phyloP scores from a whole-genome alignment of 2,329 filamentous ascomycete genomes.

The Coleophoma eucalyptorum region DNA sequence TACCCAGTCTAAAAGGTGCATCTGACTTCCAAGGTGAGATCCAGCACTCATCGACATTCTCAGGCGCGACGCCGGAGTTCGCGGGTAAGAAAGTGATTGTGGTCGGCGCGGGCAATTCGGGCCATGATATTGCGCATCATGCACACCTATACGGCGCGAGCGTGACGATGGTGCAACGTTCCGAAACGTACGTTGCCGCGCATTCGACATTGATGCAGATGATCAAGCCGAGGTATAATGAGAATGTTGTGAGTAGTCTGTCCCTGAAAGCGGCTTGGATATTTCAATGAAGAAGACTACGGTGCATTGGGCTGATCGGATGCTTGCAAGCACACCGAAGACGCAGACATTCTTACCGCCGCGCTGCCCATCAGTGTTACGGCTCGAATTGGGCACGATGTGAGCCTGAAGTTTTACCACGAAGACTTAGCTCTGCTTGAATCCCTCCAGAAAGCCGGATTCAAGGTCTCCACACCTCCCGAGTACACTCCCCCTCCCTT shows the following conservation, averaged over 20 bases:
- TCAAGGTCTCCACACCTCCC: constrained; percentile 50
- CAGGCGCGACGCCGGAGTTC: constrained; percentile 40
- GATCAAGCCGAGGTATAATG: constrained; percentile 34
- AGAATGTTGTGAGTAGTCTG: constrained; percentile 36
- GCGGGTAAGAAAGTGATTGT: constrained; percentile 58
- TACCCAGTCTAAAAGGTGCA: constrained; percentile 40
- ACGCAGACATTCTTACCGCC: constrained; percentile 58
- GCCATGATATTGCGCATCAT: constrained; percentile 64
- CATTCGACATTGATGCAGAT: constrained; percentile 39
- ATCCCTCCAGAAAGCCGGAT: constrained; percentile 48
- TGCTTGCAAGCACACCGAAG: constrained; percentile 32
- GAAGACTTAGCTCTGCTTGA: constrained; percentile 34
- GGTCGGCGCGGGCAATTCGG: constrained; percentile 64
- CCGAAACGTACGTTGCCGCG: constrained; percentile 58
- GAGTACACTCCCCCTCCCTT: constrained; percentile 20
- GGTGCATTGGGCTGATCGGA: not conserved
- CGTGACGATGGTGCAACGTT: constrained; percentile 66
- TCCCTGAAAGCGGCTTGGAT: constrained; percentile 33
- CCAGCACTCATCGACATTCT: constrained; percentile 58
- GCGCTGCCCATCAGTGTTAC: constrained; percentile 53
- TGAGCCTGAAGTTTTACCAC: constrained; percentile 30
- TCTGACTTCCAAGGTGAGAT: constrained; percentile 54
- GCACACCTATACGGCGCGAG: constrained; percentile 60
- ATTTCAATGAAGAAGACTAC: too few species aligned
- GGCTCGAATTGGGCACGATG: constrained; percentile 50